phyloP scores from a whole-genome alignment of 2,329 filamentous ascomycete species.

The Kalmusia sp. region DNA sequence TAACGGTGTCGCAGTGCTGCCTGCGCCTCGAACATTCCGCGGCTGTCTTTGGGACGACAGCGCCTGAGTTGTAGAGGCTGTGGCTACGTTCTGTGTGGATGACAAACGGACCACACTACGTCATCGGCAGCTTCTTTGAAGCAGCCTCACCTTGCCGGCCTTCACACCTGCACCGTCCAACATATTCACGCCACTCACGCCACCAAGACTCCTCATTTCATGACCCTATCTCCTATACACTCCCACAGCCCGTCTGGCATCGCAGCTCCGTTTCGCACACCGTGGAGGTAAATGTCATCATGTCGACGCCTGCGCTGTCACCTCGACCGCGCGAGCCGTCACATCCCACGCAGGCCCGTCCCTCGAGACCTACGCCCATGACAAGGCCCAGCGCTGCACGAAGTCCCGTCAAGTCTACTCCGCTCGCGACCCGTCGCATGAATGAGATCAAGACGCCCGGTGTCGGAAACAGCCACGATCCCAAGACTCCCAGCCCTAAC shows the following conservation, averaged over 20 bases:
- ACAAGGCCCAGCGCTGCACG: conserved; percentile 35
- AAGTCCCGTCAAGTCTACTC: conserved; percentile 30
- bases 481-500: conserved; percentile 70
- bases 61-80: background rate
- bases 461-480: conserved; percentile 34
- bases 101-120: conserved; percentile 8
- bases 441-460: conserved; percentile 42
- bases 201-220: conserved; percentile 26
- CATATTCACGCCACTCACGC: background rate
- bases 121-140: conserved; percentile 8
- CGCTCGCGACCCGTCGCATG: conserved; percentile 42
- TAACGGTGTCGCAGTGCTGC: background rate
- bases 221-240: conserved; percentile 27
- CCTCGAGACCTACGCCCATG: conserved; percentile 37
- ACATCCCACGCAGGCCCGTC: conserved; percentile 30
- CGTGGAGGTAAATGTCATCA: conserved; percentile 19
- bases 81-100: conserved; percentile 4
- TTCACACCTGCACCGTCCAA: background rate
- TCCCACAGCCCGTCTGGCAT: conserved; percentile 21
- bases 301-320: conserved; percentile 47
- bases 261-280: conserved; percentile 14
- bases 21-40: conserved; percentile 3
- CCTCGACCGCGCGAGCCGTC: conserved; percentile 39
- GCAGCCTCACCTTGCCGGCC: background rate
- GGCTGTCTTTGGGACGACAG: background rate